Evolutionary conservation across 2,329 filamentous ascomycete species (phyloP), one percentile per base, ranked within the genome.

Genomic region (Lachnellula hyalina): DNA sequence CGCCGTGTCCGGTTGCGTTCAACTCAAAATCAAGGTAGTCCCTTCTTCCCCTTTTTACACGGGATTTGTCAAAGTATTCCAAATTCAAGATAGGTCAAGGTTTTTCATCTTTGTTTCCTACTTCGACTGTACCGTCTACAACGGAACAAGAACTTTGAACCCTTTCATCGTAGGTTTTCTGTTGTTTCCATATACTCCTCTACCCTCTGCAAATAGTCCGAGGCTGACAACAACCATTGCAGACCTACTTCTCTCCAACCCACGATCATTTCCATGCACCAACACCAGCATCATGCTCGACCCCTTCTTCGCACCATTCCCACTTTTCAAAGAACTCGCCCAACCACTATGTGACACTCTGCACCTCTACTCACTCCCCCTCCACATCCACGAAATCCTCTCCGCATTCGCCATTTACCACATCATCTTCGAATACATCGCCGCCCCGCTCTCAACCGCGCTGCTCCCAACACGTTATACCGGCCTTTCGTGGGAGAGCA

Each of bases 321-420:
- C 83, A 8, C 61, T 63, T 54, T 71, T 81, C 49, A 63, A 70
- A 52, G 63, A 69, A 51, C 75, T 80, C 54, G 72, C 83, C 49
- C 75, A 83, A 68, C 87, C 86, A 9, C 73, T 82, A 65, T 84
- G 86, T 62, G 78, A 86, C 61, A 73, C 71, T 55, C 72, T 87
- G 54, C 72, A 75, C 50, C 76, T 92, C 32, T 75, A 79, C n/a
- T 84, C 85, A 11, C 79, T 93, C 28, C 85, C 87, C 9, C 73
- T 86, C 54, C 89, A 94, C 72, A 76, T 87, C 65, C 89, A 94
- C 74, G 87, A 94, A 70, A 78, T 92, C 48, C 59, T 88, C 51
- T 73, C 82, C 61, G 82, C 84, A 41, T 83, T 84, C 53, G 63
- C 78, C 42, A 72, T 90, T 63, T 94, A 93, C 75, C 81, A 84